Evolutionary conservation across 305 asterid genomes (phyloP), one percentile per base, ranked within the genome.

Genomic region (Fraxinus ornus): DNA sequence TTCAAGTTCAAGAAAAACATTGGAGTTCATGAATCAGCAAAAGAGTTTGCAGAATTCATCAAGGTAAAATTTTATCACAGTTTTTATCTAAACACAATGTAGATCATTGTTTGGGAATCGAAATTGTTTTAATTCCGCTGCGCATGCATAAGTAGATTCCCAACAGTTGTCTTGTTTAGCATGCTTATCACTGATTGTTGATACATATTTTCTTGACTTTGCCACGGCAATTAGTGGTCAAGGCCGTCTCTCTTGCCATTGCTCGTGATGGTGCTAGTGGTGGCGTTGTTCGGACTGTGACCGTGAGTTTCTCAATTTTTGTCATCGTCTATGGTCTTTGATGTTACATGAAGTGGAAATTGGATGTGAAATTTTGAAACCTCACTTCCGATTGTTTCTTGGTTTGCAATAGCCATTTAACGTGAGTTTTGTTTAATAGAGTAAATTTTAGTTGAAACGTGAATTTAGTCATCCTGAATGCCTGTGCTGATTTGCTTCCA

Each of bases 211-310:
- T 8, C 36, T 76, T 80, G 30, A 77, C 19, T 76, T 47, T n/a
- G 10, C 64, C 41, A 70, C 95, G 92, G 98, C 83, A 92, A 81
- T 78, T 95, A 79, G 98, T 93, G 21, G 98, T 93, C 81, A 91
- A 93, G 86, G 97, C 98, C 3, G 98, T 93, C 74, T 95, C 98
- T 81, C 98, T 95, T 85, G 98, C 98, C 83, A 93, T 95, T 86
- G 97, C 98, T 81, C 92, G 97, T 36, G 98, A 93, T 88, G 97
- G 98, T 83, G 98, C 98, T 82, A 93, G 98, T 80, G 98, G 98
- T 39, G 98, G 98, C 41, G 97, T 95, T 82, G 97, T 95, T 71
- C 94, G 98, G 30, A 95, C 98, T 39, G 94, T 93, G 77, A 95
- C 95, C 74, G 97, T 95, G 88, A 93, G 97, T 89, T 60, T 62